Base-by-base conservation (phyloP, 2,329 filamentous ascomycete genomes). In the Hymenoscyphus scutula region DNA sequence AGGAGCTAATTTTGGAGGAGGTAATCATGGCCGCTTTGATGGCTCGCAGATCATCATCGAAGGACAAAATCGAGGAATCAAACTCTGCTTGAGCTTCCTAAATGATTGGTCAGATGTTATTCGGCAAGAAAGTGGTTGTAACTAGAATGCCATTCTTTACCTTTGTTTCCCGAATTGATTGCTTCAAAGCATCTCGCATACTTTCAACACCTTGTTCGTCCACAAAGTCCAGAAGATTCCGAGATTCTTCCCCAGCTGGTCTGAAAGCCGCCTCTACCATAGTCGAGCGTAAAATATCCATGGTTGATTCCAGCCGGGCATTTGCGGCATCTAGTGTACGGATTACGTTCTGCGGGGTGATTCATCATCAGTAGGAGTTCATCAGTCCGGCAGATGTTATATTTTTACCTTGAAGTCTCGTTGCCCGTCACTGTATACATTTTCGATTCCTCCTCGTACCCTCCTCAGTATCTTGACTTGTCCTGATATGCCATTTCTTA, bases 191-290 rank as follows among this genome's bases (percentile, higher is more conserved):
- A 63, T 87, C 80, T 48, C 86, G 81, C 75, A 92, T 83, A 13
- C 78, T 80, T 62, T 88, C 81, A 5, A 93, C 89, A 66, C 84
- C 85, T 11, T 83, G 79, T 72, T 90, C 89, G 70, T 93, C 89
- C 55, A 93, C 86, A 76, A 93, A 93, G 71, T 93, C 89, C 65
- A 90, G 81, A 64, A 94, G 76, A 54, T 81, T 89, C 73, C 87
- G 87, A 59, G 81, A 80, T 59, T 80, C 80, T 68, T 87, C 84
- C 1, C 79, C 81, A 0, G 73, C 75, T 0, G 88, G 87, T 59
- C 88, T 81, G 56, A 92, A 85, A 2, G 81, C 79, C 32, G 80
- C 77, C 63, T 91, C 85, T 1, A 93, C 89, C 3, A 81, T 78
- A 1, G 87, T 90, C 6, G 81, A 79, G 27, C 84, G 80, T 53